Conservation (phyloP, 2,329 filamentous ascomycete genomes). For the Alternaria brassicae region DNA sequence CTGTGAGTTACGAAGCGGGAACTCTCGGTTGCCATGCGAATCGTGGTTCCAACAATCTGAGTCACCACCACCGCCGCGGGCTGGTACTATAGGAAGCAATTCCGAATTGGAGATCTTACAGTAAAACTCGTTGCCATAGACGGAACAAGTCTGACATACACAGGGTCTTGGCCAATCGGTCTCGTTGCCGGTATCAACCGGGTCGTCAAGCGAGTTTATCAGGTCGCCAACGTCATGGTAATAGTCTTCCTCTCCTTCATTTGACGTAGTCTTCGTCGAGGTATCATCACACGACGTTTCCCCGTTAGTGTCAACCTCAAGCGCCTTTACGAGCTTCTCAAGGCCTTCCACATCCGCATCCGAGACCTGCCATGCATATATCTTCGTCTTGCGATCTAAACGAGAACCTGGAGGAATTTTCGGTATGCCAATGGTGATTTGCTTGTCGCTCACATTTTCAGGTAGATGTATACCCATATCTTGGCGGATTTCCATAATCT, state of each 20-base stretch:
- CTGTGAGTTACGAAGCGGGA: background rate
- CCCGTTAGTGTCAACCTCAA: background rate
- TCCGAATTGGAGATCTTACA: background rate
- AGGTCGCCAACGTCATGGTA: background rate
- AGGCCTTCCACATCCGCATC: background rate
- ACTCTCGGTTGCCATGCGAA: background rate
- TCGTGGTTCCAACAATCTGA: background rate
- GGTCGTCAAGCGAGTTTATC: background rate
- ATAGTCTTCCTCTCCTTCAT: background rate
- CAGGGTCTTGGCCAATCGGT: background rate
- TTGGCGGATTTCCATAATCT: slow-evolving; percentile 22
- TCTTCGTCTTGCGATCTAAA: background rate
- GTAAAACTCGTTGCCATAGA: background rate
- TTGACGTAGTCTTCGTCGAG: background rate
- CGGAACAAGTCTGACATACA: background rate
- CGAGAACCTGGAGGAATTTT: background rate
- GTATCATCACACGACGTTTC: too few species aligned
- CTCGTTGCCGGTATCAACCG: background rate
- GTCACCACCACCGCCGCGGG: background rate
- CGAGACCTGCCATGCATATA: slow-evolving; percentile 10
- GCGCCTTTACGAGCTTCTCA: background rate
- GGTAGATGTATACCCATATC: slow-evolving; percentile 18
- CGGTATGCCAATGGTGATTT: slow-evolving; percentile 17
- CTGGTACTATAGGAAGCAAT: background rate
- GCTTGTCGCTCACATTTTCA: slow-evolving; percentile 7